phyloP scores from a whole-genome alignment of 2,329 filamentous ascomycete species.

The Pyricularia grisea region DNA sequence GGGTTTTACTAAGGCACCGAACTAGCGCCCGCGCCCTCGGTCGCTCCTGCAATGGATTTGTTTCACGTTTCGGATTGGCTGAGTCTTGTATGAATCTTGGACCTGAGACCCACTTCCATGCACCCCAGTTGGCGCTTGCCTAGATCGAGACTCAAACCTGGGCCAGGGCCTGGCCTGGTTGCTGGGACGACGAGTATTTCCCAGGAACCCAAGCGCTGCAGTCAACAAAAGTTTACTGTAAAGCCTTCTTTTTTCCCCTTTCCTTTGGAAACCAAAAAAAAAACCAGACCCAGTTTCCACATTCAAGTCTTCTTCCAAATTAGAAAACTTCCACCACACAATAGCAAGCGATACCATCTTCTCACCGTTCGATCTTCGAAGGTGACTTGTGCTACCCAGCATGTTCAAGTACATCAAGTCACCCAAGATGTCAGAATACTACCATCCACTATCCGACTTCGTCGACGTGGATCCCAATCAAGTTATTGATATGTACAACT shows the following conservation, averaged over 20 bases:
- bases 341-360: neutral
- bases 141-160: neutral
- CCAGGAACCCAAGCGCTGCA: neutral
- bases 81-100: neutral
- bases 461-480: neutral
- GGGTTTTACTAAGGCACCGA: neutral
- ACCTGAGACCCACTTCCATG: neutral
- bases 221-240: slow-evolving; percentile 1
- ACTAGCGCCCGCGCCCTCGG: neutral
- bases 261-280: neutral
- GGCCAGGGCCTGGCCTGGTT: neutral
- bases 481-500: neutral
- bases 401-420: neutral
- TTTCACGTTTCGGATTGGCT: neutral
- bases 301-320: neutral
- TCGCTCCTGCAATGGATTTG: neutral
- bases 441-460: neutral
- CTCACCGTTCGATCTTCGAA: neutral
- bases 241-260: neutral
- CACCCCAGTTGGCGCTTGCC: neutral
- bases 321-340: neutral
- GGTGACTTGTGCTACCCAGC: neutral
- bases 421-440: neutral
- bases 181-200: neutral
- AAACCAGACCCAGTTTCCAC: neutral